Evolutionary conservation across 2,329 filamentous ascomycete genomes (phyloP).

Genomic region (Monosporascus ibericus): DNA sequence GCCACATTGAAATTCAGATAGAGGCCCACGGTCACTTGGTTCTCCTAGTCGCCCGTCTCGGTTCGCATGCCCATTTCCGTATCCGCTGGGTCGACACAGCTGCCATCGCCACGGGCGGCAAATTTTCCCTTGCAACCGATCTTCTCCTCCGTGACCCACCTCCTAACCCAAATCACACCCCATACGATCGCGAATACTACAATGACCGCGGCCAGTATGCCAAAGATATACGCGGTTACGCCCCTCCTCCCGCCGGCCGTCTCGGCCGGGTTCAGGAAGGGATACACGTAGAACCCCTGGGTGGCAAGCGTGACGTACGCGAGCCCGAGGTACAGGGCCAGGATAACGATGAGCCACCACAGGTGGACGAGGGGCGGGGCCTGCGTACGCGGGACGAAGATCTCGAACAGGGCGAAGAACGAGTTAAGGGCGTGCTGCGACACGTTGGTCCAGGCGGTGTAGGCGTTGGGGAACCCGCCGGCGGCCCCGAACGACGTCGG

Average conservation of each 20-base stretch:
- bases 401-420: conserved; percentile 68
- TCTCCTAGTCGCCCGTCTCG: too few relatives aligned
- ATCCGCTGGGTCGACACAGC: too few relatives aligned
- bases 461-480: conserved; percentile 47
- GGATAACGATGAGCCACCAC: conserved; percentile 60
- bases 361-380: conserved; percentile 56
- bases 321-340: conserved; percentile 65
- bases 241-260: conserved; percentile 36
- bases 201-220: conserved; percentile 36
- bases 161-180: conserved; percentile 34
- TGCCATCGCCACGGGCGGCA: conserved; percentile 1
- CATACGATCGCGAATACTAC: conserved; percentile 38
- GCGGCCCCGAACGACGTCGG: conserved; percentile 49
- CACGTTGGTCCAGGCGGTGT: conserved; percentile 58
- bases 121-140: conserved; percentile 19
- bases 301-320: conserved; percentile 68
- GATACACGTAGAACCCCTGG: conserved; percentile 70
- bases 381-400: conserved; percentile 60
- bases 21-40: too few relatives aligned
- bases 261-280: conserved; percentile 60
- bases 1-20: too few relatives aligned
- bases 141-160: conserved; percentile 28
- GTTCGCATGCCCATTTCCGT: too few relatives aligned
- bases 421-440: conserved; percentile 72
- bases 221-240: conserved; percentile 57